Base-by-base conservation (phyloP, 129 eudicot species). In the Arctium lappa region DNA sequence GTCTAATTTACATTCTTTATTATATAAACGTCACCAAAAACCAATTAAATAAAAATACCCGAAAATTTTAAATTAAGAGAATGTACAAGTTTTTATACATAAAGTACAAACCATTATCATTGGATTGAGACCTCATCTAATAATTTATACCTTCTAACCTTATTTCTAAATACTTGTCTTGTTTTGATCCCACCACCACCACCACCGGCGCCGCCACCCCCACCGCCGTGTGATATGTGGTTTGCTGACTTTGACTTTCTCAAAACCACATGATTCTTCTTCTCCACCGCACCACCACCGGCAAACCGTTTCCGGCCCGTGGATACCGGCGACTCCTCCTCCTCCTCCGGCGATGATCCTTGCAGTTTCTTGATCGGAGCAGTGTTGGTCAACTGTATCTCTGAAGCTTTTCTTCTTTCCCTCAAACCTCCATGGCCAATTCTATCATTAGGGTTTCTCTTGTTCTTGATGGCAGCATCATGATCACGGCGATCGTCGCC, bases 111-210 rank as follows among this genome's bases (percentile, higher is more conserved):
- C 69, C 37, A 76, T 46, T 32, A 1, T 78, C 69, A 77, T 85
- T 81, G 86, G 62, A 87, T 91, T 9, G 96, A 89, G 39, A 93
- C 94, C 78, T 91, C 97, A 62, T 93, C 98, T 76, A 93, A 82
- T 78, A 88, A 90, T 86, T 88, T 93, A 86, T 93, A 91, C 88
- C 97, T 91, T 81, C 98, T 91, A 75, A 89, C 98, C 94, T 86
- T 93, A 86, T 88, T 88, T 69, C 88, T 91, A 74, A 87, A 85
- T 8, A 87, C 86, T 7, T 88, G 90, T 84, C 85, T 89, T 69
- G 66, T 84, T 73, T 83, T 85, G n/a, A 62, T 78, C 48, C 84
- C 83, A 75, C 75, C 74, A 13, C 68, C 85, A 37, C 88, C 86
- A 82, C 79, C 27, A 4, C 12, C 50, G 27, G 27, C 27, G 8